Evolutionary conservation across 2,329 filamentous ascomycete species (phyloP).

Genomic region (Tolypocladium pustulatum): DNA sequence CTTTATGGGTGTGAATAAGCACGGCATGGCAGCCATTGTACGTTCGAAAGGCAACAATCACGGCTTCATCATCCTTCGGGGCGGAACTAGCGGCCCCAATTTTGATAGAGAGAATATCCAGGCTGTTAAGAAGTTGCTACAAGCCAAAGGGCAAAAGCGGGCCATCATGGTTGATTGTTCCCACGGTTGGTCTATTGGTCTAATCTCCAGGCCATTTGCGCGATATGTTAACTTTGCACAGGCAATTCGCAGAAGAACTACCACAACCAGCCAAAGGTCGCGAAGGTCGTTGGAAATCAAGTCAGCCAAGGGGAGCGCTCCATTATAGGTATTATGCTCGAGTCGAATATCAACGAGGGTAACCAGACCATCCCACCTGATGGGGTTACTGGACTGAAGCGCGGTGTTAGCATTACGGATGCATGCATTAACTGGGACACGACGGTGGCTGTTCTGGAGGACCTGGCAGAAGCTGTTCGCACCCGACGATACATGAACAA

Average conservation of each 20-base stretch:
- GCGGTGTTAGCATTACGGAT: conserved; percentile 90
- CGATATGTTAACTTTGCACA: conserved; percentile 18
- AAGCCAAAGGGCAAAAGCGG: conserved; percentile 73
- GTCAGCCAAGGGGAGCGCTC: conserved; percentile 74
- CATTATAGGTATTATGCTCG: conserved; percentile 96
- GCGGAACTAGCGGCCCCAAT: conserved; percentile 87
- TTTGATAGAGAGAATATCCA: conserved; percentile 80
- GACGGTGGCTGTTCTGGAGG: conserved; percentile 71
- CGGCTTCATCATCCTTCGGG: conserved; percentile 91
- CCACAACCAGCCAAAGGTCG: conserved; percentile 91
- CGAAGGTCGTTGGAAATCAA: conserved; percentile 71
- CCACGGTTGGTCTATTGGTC: conserved; percentile 48
- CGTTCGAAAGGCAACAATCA: conserved; percentile 90
- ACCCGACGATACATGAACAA: conserved; percentile 52
- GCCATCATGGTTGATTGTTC: conserved; percentile 99
- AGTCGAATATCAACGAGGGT: conserved; percentile 89
- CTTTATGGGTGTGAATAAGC: conserved; percentile 98
- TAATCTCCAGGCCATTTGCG: too few relatives aligned
- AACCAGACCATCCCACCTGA: conserved; percentile 81
- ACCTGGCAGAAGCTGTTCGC: conserved; percentile 75
- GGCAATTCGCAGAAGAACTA: conserved; percentile 97
- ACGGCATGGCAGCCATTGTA: conserved; percentile 89
- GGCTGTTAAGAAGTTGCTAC: conserved; percentile 65
- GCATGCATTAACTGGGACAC: conserved; percentile 91
- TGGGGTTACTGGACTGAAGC: conserved; percentile 67